Base-by-base conservation (phyloP, 2,329 filamentous ascomycete genomes). In the Penicillium decumbens region DNA sequence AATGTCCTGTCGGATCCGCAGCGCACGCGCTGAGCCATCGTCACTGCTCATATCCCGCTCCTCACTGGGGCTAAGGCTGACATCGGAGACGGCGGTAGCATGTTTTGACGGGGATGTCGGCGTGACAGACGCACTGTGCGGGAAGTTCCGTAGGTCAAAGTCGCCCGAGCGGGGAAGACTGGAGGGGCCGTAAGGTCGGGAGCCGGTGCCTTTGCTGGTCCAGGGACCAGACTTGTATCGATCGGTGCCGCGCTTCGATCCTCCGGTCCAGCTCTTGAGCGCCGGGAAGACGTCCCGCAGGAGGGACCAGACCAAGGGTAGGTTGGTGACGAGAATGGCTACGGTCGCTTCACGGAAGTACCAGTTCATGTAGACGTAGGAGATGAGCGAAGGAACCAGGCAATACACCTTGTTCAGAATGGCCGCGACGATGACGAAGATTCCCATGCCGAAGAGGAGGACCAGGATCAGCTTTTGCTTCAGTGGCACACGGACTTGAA, bases 221-320 rank as follows among this genome's bases (percentile, higher is more conserved):
- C 64, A 68, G 4, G 62, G 60, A 0, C 59, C 64, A 7, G 62
- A 66, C 38, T 61, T 60, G 56, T 70, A 69, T 38, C 64, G 61
- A 20, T 69, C 65, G 8, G 67, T 65, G 15, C 50, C 59, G 24
- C 62, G 59, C 45, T 62, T 67, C 8, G 68, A 71, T 25, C 67
- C 68, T 2, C 68, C 69, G 9, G 67, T 69, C 69, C 69, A 72
- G 50, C 67, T 70, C 54, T 67, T 69, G 53, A 72, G 61, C 1
- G 60, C 60, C 2, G 69, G 71, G 65, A 79, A 79, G 18, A 77
- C 57, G 44, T 77, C 73, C 13, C 75, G 69, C 6, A 79, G 60
- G 2, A 79, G 68, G 1, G 76, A 76, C 77, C 77, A 80, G 10
- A 77, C 71, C 37, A 76, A 74, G 0, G 76, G 76, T 1, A 79